A percentile compares a stretch with the other conserved stretches of the same genome.
Evolutionary conservation across 495 filamentous ascomycete genomes (phyloP).

Genomic region (Melanomma pulvis-pyrius): DNA sequence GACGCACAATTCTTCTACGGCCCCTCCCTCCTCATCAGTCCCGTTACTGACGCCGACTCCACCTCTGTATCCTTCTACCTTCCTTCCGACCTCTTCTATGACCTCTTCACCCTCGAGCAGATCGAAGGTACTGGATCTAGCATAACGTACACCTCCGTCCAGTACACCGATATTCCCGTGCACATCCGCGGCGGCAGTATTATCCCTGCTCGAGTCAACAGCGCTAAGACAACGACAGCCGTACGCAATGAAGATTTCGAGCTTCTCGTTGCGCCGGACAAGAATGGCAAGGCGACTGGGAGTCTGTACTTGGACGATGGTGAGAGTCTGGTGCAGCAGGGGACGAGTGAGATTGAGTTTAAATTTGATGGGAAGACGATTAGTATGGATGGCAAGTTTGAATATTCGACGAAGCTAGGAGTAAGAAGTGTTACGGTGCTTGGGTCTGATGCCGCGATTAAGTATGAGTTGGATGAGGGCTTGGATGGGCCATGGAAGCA

Average conservation of each 20-base stretch:
- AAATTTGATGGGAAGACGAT: constrained; percentile 17
- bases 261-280: constrained; percentile 66
- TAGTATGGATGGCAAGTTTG: constrained; percentile 13
- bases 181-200: constrained; percentile 72
- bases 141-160: constrained; percentile 58
- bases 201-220: constrained; percentile 62
- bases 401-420: constrained; percentile 13
- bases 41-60: constrained; percentile 65
- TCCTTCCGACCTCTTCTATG: constrained; percentile 75
- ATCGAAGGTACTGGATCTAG: constrained; percentile 60
- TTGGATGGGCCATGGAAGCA: constrained; percentile 8
- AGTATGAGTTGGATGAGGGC: constrained; percentile 24
- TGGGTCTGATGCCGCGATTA: constrained; percentile 2
- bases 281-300: constrained; percentile 53
- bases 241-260: constrained; percentile 69
- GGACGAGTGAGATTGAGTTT: constrained; percentile 27
- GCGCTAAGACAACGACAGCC: constrained; percentile 70
- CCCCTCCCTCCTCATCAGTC: constrained; percentile 68
- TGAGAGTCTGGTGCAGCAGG: constrained; percentile 39
- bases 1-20: constrained; percentile 78
- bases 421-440: constrained; percentile 23
- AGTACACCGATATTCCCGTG: constrained; percentile 69
- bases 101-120: constrained; percentile 65
- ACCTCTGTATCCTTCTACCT: constrained; percentile 74
- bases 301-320: constrained; percentile 56